Evolutionary conservation across 352 stramenopile genomes (phyloP).

Genomic region (Elongisporangium anandrum): DNA sequence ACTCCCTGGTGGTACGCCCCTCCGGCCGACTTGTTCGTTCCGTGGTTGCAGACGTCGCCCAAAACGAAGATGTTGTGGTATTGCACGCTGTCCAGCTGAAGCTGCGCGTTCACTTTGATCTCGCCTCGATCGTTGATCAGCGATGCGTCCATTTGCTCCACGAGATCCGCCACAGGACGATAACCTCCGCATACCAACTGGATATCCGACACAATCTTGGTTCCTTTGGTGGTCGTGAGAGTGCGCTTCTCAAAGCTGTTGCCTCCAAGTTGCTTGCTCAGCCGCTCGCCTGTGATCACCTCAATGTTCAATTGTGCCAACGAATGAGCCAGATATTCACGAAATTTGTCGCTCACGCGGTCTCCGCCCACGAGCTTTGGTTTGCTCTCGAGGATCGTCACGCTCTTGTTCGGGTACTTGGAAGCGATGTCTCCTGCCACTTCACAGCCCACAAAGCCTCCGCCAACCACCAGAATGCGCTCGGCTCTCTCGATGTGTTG

Average conservation of each 20-base stretch:
- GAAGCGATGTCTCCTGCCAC: conserved; percentile 41
- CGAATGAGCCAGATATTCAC: conserved; percentile 17
- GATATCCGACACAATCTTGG: conserved; percentile 45
- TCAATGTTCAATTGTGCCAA: conserved; percentile 40
- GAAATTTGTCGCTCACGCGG: conserved; percentile 47
- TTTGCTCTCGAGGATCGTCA: conserved; percentile 40
- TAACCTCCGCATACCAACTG: conserved; percentile 20
- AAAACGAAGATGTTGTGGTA: conserved; percentile 53
- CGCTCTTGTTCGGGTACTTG: conserved; percentile 39
- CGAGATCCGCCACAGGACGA: conserved; percentile 17
- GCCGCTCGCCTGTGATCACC: conserved; percentile 49
- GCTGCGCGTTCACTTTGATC: conserved; percentile 40
- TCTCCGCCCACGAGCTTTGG: conserved; percentile 25
- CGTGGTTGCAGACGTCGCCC: conserved; percentile 50
- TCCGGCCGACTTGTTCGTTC: conserved; percentile 33
- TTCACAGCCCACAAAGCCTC: conserved; percentile 46
- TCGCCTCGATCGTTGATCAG: conserved; percentile 29
- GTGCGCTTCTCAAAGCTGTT: conserved; percentile 26
- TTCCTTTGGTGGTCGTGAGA: conserved; percentile 45
- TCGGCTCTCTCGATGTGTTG: conserved; percentile 27
- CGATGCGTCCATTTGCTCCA: conserved; percentile 34
- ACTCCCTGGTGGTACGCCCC: conserved; percentile 35
- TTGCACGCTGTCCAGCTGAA: conserved; percentile 41
- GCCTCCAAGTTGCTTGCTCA: conserved; percentile 28
- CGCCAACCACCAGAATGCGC: conserved; percentile 49